A percentile compares a stretch with the other conserved stretches of the same genome.
Conservation (phyloP, 768 basidiomycete genomes). For the Dioszegia hungarica region DNA sequence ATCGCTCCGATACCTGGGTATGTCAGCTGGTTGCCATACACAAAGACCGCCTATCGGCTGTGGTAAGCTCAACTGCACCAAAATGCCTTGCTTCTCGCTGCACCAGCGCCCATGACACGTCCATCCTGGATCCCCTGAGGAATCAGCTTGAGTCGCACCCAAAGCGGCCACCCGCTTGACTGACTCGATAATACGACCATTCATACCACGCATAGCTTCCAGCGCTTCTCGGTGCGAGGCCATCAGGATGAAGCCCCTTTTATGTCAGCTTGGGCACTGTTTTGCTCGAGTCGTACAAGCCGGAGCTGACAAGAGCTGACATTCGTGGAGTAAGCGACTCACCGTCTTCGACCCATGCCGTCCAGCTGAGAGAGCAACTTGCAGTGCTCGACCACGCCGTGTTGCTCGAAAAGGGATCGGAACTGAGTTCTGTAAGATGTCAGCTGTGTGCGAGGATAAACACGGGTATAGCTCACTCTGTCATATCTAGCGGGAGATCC, state of each 20-base stretch:
- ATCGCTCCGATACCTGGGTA: slow-evolving; percentile 13
- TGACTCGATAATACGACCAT: slow-evolving; percentile 30
- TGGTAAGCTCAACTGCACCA: slow-evolving; percentile 16
- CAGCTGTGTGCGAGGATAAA: neutral
- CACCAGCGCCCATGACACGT: slow-evolving; percentile 40
- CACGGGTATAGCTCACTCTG: slow-evolving; percentile 20
- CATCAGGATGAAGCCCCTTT: slow-evolving; percentile 39
- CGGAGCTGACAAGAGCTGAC: neutral
- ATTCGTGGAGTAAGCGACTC: neutral
- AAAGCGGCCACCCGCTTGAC: neutral
- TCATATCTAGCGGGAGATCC: slow-evolving; percentile 30
- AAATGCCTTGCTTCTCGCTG: slow-evolving; percentile 30
- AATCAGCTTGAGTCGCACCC: neutral
- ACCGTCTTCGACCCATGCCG: slow-evolving; percentile 29
- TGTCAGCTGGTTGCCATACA: neutral
- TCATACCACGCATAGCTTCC: slow-evolving; percentile 33
- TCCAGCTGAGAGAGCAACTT: slow-evolving; percentile 36
- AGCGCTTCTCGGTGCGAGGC: slow-evolving; percentile 30
- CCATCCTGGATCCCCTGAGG: slow-evolving; percentile 28
- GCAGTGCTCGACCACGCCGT: slow-evolving; percentile 36
- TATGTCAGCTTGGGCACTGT: neutral
- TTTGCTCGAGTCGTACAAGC: too few species aligned
- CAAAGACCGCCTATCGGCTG: neutral
- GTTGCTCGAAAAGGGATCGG: slow-evolving; percentile 19
- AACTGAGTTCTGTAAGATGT: slow-evolving; percentile 17